Evolutionary conservation across 2,329 filamentous ascomycete genomes (phyloP).

Genomic region (Setomelanomma holmii): DNA sequence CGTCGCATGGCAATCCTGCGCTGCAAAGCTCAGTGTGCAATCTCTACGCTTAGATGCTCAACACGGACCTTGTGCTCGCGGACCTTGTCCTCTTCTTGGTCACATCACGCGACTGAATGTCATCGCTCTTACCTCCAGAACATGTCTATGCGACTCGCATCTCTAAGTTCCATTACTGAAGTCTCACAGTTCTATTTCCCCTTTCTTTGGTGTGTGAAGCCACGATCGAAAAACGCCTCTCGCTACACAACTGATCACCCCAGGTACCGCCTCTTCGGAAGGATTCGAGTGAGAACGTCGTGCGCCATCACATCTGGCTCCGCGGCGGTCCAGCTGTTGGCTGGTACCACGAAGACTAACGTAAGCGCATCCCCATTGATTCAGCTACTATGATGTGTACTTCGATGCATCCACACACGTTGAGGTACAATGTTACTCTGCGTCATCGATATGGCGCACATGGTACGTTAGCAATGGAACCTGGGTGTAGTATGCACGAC

Average conservation of each 20-base stretch:
- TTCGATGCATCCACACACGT: constrained; percentile 12
- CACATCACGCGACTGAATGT: constrained; percentile 1
- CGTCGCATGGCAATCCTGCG: constrained; percentile 3
- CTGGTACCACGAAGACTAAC: not conserved
- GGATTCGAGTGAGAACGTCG: not conserved
- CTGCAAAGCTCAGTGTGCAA: not conserved
- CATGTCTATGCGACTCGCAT: not conserved
- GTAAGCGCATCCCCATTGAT: constrained; percentile 1
- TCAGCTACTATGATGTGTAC: constrained; percentile 1
- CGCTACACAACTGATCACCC: not conserved
- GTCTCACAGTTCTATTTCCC: not conserved
- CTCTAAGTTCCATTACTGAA: not conserved
- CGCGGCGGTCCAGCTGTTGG: not conserved
- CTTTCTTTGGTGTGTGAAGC: not conserved
- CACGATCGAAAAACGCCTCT: not conserved
- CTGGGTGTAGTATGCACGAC: not conserved
- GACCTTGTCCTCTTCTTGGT: not conserved
- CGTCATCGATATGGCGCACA: constrained; percentile 7
- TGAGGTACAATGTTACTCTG: constrained; percentile 6
- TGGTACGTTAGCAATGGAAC: not conserved
- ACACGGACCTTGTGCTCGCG: not conserved
- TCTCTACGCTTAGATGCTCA: not conserved
- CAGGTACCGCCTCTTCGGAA: not conserved
- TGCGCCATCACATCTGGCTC: not conserved
- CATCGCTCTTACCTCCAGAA: not conserved